Conservation (phyloP, 345 rosid genomes). For the Alliaria petiolata region DNA sequence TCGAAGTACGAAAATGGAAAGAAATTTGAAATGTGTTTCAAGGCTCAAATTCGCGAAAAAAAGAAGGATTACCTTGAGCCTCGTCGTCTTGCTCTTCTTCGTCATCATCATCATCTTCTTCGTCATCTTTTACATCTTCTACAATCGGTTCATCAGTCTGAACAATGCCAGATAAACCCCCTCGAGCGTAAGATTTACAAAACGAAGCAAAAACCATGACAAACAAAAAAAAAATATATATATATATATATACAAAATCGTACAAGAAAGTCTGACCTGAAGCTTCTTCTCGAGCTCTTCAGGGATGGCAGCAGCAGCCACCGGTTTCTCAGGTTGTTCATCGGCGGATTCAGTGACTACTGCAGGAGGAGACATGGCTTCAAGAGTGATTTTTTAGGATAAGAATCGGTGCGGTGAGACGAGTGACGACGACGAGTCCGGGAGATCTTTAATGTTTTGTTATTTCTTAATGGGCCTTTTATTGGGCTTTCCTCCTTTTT, state of each 20-base stretch:
- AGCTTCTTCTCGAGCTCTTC: conserved; percentile 42
- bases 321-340: conserved; percentile 21
- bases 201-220: background rate
- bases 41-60: too few species aligned
- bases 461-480: background rate
- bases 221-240: too few species aligned
- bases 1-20: too few species aligned
- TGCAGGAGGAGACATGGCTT: conserved; percentile 56
- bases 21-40: too few species aligned
- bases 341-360: conserved; percentile 47
- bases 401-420: background rate
- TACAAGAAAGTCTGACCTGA: conserved; percentile 21
- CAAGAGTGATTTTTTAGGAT: background rate
- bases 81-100: conserved; percentile 69
- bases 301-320: conserved; percentile 13
- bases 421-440: background rate
- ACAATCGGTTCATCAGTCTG: conserved; percentile 53
- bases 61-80: conserved; percentile 39
- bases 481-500: background rate
- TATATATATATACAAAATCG: background rate
- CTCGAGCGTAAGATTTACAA: background rate
- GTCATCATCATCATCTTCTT: conserved; percentile 60
- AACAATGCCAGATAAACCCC: background rate
- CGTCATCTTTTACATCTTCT: conserved; percentile 73
- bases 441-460: background rate